phyloP scores from a whole-genome alignment of 371 early-diverging fungal species.

The Rhizopus sp. region DNA sequence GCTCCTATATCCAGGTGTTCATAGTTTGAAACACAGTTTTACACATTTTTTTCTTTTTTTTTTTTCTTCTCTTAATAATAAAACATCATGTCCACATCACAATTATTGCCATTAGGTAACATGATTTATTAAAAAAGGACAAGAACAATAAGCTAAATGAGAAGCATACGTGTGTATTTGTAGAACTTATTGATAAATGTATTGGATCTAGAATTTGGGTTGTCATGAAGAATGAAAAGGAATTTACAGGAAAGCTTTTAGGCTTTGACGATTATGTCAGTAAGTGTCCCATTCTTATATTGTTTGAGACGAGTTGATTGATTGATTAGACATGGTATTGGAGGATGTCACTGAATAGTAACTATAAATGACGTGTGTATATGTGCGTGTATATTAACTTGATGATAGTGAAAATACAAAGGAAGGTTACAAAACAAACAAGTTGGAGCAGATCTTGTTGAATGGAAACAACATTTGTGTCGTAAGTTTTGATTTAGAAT shows the following conservation, averaged over 20 bases:
- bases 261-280: conserved; percentile 99
- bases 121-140: neutral
- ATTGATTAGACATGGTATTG: conserved; percentile 86
- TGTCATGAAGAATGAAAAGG: conserved; percentile 94
- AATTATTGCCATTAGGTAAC: conserved; percentile 50
- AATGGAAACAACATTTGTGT: conserved; percentile 97
- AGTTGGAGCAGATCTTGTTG: conserved; percentile 87
- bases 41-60: conserved; percentile 1
- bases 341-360: conserved; percentile 89
- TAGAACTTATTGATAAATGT: conserved; percentile 97
- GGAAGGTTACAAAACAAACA: conserved; percentile 73
- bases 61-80: neutral
- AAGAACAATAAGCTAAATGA: too few species aligned
- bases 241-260: conserved; percentile 91
- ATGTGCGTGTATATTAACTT: neutral
- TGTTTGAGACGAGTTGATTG: neutral
- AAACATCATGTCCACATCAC: conserved; percentile 36
- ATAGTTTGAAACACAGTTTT: conserved; percentile 7
- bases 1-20: conserved; percentile 37
- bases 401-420: conserved; percentile 73
- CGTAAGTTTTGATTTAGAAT: conserved; percentile 49
- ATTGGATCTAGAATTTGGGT: conserved; percentile 97
- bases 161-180: neutral
- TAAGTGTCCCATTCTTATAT: conserved; percentile 44
- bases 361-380: conserved; percentile 5